A percentile compares a stretch with the other conserved stretches of the same genome.
phyloP scores from a whole-genome alignment of 2,329 filamentous ascomycete species.

The Thelonectria rubi region DNA sequence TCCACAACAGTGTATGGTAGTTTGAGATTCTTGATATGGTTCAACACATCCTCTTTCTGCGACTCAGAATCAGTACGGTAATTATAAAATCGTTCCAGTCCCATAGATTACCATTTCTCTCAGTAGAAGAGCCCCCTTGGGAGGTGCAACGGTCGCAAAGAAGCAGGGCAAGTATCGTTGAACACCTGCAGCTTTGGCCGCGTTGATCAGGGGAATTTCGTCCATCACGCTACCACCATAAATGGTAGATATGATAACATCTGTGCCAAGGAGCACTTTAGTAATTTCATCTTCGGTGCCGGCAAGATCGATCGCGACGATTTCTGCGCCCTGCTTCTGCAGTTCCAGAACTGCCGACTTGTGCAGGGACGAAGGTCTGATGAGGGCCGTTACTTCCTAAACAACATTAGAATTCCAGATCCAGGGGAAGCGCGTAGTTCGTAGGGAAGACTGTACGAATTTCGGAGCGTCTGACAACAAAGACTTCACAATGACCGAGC shows the following conservation, averaged over 20 bases:
- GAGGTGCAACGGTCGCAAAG: conserved; percentile 44
- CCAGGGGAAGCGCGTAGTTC: too few species aligned
- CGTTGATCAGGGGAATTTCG: conserved; percentile 57
- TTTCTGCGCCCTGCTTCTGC: conserved; percentile 52
- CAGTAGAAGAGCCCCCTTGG: conserved; percentile 6
- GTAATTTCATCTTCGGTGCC: conserved; percentile 53
- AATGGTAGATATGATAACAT: conserved; percentile 52
- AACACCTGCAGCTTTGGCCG: conserved; percentile 59
- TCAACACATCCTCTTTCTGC: conserved; percentile 60
- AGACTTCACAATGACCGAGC: conserved; percentile 50
- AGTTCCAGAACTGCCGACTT: conserved; percentile 56
- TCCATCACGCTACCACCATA: conserved; percentile 50
- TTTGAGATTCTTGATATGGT: conserved; percentile 56
- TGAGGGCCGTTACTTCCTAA: conserved; percentile 59
- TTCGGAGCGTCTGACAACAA: conserved; percentile 42
- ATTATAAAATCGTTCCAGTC: conserved; percentile 6
- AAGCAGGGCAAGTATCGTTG: conserved; percentile 62
- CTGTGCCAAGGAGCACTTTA: conserved; percentile 51
- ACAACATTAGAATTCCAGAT: too few species aligned
- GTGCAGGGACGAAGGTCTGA: conserved; percentile 55
- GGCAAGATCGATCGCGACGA: conserved; percentile 54
- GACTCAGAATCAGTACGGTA: not conserved
- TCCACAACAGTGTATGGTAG: conserved; percentile 66
- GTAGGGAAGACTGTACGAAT: not conserved
- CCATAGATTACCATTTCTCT: conserved; percentile 31